A percentile compares a stretch with the other conserved stretches of the same genome.
phyloP scores from a whole-genome alignment of 177 flowering plant genomes.

The Vitis hybrid region DNA sequence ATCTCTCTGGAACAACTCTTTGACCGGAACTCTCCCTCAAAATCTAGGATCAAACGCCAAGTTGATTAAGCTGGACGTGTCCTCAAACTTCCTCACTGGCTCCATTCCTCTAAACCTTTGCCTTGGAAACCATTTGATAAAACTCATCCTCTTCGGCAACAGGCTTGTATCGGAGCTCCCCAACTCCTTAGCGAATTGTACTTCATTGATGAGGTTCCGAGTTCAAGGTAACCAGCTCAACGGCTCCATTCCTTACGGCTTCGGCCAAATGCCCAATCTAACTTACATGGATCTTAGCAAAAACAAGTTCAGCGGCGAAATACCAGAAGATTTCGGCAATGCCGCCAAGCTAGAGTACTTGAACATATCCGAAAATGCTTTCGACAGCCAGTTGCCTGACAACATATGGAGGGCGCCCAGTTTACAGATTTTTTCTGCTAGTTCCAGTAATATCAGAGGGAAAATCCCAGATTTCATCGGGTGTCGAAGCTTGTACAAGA shows the following conservation, averaged over 20 bases:
- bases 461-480: slow-evolving; percentile 75
- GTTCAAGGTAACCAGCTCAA: slow-evolving; percentile 62
- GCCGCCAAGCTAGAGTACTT: slow-evolving; percentile 46
- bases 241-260: slow-evolving; percentile 73
- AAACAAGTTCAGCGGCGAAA: slow-evolving; percentile 62
- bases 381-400: slow-evolving; percentile 42
- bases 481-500: slow-evolving; percentile 63
- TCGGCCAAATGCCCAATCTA: slow-evolving; percentile 56
- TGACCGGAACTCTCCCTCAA: slow-evolving; percentile 66
- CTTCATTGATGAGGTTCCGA: slow-evolving; percentile 57
- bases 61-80: slow-evolving; percentile 62
- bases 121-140: slow-evolving; percentile 49
- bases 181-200: slow-evolving; percentile 49
- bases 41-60: slow-evolving; percentile 65
- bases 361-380: slow-evolving; percentile 62
- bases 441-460: slow-evolving; percentile 44
- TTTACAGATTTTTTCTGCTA: slow-evolving; percentile 70
- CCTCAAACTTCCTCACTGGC: slow-evolving; percentile 70
- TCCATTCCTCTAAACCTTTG: slow-evolving; percentile 75
- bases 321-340: slow-evolving; percentile 67
- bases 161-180: slow-evolving; percentile 50
- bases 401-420: slow-evolving; percentile 71
- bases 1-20: slow-evolving; percentile 72
- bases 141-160: slow-evolving; percentile 80
- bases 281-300: slow-evolving; percentile 69